phyloP scores from a whole-genome alignment of 2,329 filamentous ascomycete species.

The Arthrocladium fulminans region DNA sequence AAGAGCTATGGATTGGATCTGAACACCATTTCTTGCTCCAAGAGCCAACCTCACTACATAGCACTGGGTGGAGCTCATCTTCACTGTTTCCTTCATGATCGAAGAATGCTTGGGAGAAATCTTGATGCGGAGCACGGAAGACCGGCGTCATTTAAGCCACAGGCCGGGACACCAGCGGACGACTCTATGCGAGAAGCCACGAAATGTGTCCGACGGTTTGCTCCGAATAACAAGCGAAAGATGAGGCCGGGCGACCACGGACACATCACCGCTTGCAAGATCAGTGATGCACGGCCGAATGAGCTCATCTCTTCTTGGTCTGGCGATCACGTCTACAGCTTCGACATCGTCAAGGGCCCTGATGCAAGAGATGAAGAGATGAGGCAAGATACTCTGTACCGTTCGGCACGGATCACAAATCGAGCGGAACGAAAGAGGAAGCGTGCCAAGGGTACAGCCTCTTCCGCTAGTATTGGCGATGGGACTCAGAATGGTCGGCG shows the following conservation, averaged over 20 bases:
- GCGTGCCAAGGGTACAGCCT: constrained; percentile 39
- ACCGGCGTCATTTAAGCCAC: constrained; percentile 32
- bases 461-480: constrained; percentile 34
- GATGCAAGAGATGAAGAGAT: constrained; percentile 42
- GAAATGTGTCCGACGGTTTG: constrained; percentile 57
- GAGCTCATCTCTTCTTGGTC: constrained; percentile 62
- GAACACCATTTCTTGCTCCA: constrained; percentile 60
- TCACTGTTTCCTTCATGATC: constrained; percentile 60
- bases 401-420: constrained; percentile 28
- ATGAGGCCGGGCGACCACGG: constrained; percentile 49
- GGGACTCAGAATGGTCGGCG: constrained; percentile 37
- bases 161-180: constrained; percentile 40
- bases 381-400: constrained; percentile 22
- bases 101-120: constrained; percentile 58
- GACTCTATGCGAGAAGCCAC: constrained; percentile 52
- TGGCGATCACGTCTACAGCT: constrained; percentile 57
- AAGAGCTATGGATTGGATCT: constrained; percentile 54
- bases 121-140: constrained; percentile 45
- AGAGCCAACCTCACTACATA: constrained; percentile 60
- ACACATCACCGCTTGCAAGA: constrained; percentile 63
- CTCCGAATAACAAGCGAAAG: constrained; percentile 48
- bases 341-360: constrained; percentile 52
- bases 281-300: constrained; percentile 59
- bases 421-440: constrained; percentile 48
- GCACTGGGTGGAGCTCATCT: constrained; percentile 59